phyloP scores from a whole-genome alignment of 2,329 filamentous ascomycete species.

The Penicillium sclerotigenum region DNA sequence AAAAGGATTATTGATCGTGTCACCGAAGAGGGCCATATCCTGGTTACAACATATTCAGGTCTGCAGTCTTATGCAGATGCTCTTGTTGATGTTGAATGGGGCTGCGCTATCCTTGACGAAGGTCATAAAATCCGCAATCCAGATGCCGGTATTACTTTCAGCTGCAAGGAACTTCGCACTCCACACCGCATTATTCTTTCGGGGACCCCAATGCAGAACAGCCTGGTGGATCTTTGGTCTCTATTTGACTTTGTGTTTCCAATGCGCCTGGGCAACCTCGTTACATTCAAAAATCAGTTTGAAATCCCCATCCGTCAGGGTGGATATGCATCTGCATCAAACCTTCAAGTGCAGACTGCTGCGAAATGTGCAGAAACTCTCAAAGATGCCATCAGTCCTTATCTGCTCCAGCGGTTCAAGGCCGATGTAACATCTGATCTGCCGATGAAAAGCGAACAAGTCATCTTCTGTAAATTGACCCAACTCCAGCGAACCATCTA shows the following conservation, averaged over 20 bases:
- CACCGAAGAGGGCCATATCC: conserved; percentile 78
- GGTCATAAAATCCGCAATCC: conserved; percentile 98
- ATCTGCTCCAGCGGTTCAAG: conserved; percentile 88
- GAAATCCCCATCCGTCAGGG: conserved; percentile 91
- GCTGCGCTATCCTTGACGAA: conserved; percentile 90
- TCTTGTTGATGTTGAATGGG: conserved; percentile 81
- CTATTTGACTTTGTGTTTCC: conserved; percentile 97
- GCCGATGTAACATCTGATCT: conserved; percentile 89
- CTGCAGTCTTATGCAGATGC: conserved; percentile 88
- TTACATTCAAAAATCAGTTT: conserved; percentile 87
- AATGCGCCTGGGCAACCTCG: conserved; percentile 87
- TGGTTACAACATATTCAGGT: conserved; percentile 94
- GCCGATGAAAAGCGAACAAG: conserved; percentile 93
- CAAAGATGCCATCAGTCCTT: conserved; percentile 90
- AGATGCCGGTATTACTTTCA: conserved; percentile 89
- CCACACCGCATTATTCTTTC: conserved; percentile 89
- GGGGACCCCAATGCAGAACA: conserved; percentile 97
- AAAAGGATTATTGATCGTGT: conserved; percentile 79
- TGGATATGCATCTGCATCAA: conserved; percentile 92
- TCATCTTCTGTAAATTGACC: conserved; percentile 92
- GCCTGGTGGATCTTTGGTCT: conserved; percentile 91
- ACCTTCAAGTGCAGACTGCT: conserved; percentile 89
- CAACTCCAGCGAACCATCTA: conserved; percentile 75
- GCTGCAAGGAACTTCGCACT: conserved; percentile 90
- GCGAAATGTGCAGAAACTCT: conserved; percentile 90